Conservation (phyloP, 1,284 basidiomycete genomes). For the Ganoderma lucidum region DNA sequence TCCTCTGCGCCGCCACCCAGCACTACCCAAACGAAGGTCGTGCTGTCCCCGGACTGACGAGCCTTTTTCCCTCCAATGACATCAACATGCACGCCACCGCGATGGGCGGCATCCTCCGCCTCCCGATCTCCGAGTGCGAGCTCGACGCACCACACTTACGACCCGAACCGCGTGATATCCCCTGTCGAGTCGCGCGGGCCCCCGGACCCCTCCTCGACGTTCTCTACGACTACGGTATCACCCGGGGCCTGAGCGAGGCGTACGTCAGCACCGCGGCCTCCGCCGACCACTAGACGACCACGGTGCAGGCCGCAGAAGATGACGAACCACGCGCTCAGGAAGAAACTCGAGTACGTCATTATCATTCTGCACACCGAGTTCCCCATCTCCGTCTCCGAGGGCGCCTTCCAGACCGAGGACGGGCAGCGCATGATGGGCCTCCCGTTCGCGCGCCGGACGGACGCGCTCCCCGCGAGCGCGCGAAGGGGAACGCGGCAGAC, state of each 20-base stretch:
- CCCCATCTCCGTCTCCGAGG: conserved; percentile 61
- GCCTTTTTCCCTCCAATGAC: conserved; percentile 59
- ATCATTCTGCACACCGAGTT: conserved; percentile 63
- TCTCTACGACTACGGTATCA: conserved; percentile 54
- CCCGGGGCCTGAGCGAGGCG: conserved; percentile 47
- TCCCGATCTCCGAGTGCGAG: conserved; percentile 50
- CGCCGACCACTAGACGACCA: conserved; percentile 55
- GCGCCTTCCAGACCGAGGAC: conserved; percentile 49
- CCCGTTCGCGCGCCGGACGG: conserved; percentile 59
- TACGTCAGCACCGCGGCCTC: conserved; percentile 47
- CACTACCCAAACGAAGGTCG: conserved; percentile 52
- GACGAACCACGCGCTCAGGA: conserved; percentile 57
- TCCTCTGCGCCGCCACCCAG: conserved; percentile 50
- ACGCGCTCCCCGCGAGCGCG: conserved; percentile 62
- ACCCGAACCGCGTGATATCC: conserved; percentile 50
- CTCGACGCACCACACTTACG: conserved; percentile 50
- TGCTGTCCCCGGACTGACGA: conserved; percentile 50
- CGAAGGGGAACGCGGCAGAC: conserved; percentile 43
- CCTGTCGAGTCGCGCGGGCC: conserved; percentile 47
- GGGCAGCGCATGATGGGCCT: conserved; percentile 43
- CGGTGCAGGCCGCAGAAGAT: conserved; percentile 53
- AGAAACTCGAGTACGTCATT: conserved; percentile 55
- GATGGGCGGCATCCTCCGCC: conserved; percentile 55
- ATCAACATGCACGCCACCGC: conserved; percentile 54
- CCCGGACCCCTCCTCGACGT: conserved; percentile 55